Conservation (phyloP, 2,329 filamentous ascomycete genomes). For the Apiospora koreana region DNA sequence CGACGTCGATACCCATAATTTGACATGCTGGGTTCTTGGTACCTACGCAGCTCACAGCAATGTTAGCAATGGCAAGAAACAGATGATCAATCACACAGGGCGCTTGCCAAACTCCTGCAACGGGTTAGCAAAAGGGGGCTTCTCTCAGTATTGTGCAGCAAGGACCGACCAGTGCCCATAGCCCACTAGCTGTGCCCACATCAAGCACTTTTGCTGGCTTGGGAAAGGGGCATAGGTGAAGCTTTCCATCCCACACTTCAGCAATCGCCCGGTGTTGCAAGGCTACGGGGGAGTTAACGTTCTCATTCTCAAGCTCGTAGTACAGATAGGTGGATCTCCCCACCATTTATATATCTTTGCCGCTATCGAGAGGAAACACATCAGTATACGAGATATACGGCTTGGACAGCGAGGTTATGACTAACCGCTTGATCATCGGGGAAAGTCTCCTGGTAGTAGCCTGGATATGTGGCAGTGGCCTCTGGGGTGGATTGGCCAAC, state of each 20-base stretch:
- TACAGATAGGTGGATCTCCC: neutral
- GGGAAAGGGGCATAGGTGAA: conserved; percentile 10
- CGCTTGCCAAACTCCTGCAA: neutral
- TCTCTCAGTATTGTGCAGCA: neutral
- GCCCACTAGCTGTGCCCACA: conserved; percentile 13
- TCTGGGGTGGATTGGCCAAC: neutral
- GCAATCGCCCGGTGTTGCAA: neutral
- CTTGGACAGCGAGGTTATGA: neutral
- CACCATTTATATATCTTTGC: conserved; percentile 5
- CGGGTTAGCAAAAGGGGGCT: conserved; percentile 9
- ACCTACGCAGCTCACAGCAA: neutral
- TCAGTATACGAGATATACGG: neutral
- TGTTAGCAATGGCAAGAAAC: neutral
- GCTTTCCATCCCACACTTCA: conserved; percentile 13
- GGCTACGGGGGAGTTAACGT: neutral
- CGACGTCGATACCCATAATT: conserved; percentile 33
- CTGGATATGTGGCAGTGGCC: neutral
- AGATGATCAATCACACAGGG: neutral
- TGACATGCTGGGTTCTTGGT: conserved; percentile 12
- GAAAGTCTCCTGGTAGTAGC: neutral
- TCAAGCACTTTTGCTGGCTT: conserved; percentile 14
- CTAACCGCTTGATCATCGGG: neutral
- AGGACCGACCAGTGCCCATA: conserved; percentile 13
- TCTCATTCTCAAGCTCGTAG: neutral
- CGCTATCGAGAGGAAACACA: neutral